Evolutionary conservation across 148 eudicot genomes (phyloP), one percentile per base, ranked within the genome.

Genomic region (Rhododendron ovatum): DNA sequence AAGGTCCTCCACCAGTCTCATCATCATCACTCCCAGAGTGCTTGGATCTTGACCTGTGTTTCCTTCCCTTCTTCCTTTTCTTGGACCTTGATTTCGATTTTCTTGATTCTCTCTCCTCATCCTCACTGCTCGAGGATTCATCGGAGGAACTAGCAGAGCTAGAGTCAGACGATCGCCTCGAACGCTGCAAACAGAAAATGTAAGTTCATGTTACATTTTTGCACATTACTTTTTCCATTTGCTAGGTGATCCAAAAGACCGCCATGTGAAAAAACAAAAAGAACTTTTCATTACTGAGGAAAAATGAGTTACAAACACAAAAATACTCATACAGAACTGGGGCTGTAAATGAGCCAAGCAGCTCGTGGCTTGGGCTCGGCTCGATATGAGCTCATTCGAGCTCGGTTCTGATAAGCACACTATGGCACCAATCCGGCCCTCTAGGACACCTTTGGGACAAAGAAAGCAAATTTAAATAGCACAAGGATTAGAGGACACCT

Each of bases 121-220:
- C 95, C n/a, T 95, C 96, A 71, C 95, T 93, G 85, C 98, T 94
- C 5, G 96, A 95, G 79, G 92, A 93, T 87, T 95, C 99, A 12
- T 98, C 94, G 11, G 96, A 93, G 24, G 98, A 94, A 85, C 93
- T 90, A 85, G 94, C 92, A 55, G 95, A 91, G 82, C 94, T 92
- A 8, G 96, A 90, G 83, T 95, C 96, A 13, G 98, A 95, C 51
- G 94, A 92, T 87, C 91, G 92, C 89, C 93, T 91, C 13, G 95
- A 94, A 88, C 90, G 98, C 99, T 97, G 92, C 84, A 69, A 83
- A 87, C 12, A 82, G 75, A 71, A 78, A 84, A 61, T 28, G 41
- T 48, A 18, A 57, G 24, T 63, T 50, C 83, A 20, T 28, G 43
- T 50, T 14, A 81, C 65, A 33, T 74, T 20, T 80, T 26, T 57